These are phyloP conservation scores for Aspergillus egyptiacus DNA, from an alignment of 495 filamentous ascomycete genomes.

Conservation along the genomic window DNA sequence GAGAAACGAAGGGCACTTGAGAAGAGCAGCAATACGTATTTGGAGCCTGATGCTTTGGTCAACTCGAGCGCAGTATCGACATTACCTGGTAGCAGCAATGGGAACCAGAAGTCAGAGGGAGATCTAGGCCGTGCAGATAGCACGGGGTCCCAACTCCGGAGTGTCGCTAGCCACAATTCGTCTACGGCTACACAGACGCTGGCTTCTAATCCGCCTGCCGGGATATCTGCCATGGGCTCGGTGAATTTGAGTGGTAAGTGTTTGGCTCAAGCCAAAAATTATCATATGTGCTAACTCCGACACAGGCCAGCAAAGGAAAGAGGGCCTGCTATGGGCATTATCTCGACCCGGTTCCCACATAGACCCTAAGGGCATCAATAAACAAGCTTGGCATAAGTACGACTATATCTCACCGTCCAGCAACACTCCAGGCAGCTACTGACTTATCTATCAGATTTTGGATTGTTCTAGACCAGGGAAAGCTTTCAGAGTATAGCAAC, in stretches of 20 bases:
- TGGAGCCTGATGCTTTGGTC: constrained; percentile 59
- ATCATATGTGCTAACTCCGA: constrained; percentile 27
- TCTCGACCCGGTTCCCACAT: constrained; percentile 91
- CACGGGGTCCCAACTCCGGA: constrained; percentile 58
- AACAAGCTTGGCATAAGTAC: constrained; percentile 98
- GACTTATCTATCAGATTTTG: constrained; percentile 63
- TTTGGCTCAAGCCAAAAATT: background rate
- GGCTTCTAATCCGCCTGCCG: constrained; percentile 28
- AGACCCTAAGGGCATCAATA: constrained; percentile 90
- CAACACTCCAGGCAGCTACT: background rate
- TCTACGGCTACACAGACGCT: constrained; percentile 43
- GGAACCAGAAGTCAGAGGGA: constrained; percentile 45
- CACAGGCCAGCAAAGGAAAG: constrained; percentile 62
- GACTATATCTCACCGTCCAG: background rate
- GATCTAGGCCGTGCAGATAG: constrained; percentile 68
- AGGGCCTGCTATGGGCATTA: constrained; percentile 90
- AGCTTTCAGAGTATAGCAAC: constrained; percentile 95
- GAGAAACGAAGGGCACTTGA: constrained; percentile 86
- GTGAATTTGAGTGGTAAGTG: constrained; percentile 36
- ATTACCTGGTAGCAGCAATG: constrained; percentile 33
- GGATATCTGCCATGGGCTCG: constrained; percentile 26
- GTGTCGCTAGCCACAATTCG: constrained; percentile 42
- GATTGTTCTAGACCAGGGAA: constrained; percentile 95
- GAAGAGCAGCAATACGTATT: constrained; percentile 76
- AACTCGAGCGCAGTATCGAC: constrained; percentile 22